Conservation (phyloP, 139 green algal species). For the Picochlorum sp. region DNA sequence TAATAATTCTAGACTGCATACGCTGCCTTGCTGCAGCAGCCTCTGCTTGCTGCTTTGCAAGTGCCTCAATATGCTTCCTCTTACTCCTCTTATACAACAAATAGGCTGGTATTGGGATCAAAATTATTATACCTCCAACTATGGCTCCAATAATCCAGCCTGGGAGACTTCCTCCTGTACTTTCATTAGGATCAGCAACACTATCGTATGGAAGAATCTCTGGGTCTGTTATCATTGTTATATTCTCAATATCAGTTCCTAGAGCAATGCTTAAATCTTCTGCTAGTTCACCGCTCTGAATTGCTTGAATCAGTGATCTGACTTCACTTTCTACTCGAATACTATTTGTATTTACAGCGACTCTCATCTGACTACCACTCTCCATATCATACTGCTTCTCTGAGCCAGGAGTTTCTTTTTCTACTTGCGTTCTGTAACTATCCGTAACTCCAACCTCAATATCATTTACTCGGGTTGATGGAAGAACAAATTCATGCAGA, state of each 20-base stretch:
- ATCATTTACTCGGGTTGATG: constrained; percentile 5
- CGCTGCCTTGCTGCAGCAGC: constrained; percentile 2
- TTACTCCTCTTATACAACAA: constrained; percentile 6
- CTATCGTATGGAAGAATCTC: neutral
- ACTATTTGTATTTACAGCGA: constrained; percentile 12
- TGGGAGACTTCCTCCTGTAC: constrained; percentile 1
- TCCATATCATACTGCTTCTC: neutral
- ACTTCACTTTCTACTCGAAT: constrained; percentile 13
- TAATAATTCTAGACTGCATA: constrained; percentile 17
- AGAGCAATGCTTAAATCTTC: constrained; percentile 10
- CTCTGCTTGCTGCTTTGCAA: constrained; percentile 8
- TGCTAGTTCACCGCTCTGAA: neutral
- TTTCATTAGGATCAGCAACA: neutral
- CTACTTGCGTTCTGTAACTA: neutral
- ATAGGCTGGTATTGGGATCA: constrained; percentile 12
- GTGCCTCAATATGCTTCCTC: constrained; percentile 12
- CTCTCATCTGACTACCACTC: neutral
- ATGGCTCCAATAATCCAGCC: constrained; percentile 11
- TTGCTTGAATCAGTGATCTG: constrained; percentile 6
- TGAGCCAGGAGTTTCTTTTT: neutral
- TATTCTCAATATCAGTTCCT: constrained; percentile 2
- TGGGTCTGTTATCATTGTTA: constrained; percentile 5
- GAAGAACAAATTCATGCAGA: neutral
- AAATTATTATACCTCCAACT: constrained; percentile 4
- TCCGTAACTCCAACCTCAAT: constrained; percentile 5